These are phyloP conservation scores for Cordyceps sp. DNA, from an alignment of 2,329 filamentous ascomycete species.

Conservation along the genomic window DNA sequence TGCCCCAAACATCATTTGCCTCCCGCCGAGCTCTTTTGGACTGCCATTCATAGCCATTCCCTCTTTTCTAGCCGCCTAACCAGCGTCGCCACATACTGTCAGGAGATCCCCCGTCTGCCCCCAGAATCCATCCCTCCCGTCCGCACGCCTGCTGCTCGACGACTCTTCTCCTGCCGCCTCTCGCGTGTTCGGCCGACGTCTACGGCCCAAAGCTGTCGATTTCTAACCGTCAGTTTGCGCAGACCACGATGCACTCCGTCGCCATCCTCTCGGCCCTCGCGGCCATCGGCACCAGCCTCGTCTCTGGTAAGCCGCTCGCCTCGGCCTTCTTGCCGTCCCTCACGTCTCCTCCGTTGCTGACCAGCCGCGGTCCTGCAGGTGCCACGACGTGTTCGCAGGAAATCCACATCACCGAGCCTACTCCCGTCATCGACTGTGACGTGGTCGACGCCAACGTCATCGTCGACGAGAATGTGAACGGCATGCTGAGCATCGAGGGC, in stretches of 20 bases:
- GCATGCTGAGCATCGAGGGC: conserved; percentile 45
- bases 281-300: conserved; percentile 23
- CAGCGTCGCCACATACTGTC: conserved; percentile 5
- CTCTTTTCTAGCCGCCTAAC: conserved; percentile 1
- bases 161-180: not conserved
- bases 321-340: not conserved
- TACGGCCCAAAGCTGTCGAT: conserved; percentile 5
- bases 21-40: conserved; percentile 8
- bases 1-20: conserved; percentile 8
- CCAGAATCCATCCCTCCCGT: not conserved
- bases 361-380: no score
- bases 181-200: not conserved
- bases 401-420: conserved; percentile 48
- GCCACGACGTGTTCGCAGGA: conserved; percentile 28
- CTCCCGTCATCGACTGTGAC: conserved; percentile 46
- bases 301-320: conserved; percentile 21
- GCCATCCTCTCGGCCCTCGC: conserved; percentile 26
- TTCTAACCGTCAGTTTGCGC: no score
- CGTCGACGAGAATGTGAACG: conserved; percentile 38
- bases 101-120: conserved; percentile 1
- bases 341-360: not conserved
- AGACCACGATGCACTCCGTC: conserved; percentile 29
- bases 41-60: conserved; percentile 6
- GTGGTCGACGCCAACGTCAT: conserved; percentile 53
- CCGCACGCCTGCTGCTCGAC: not conserved